Evolutionary conservation across 306 rosid species (phyloP).

Genomic region (Cajanus cajan): DNA sequence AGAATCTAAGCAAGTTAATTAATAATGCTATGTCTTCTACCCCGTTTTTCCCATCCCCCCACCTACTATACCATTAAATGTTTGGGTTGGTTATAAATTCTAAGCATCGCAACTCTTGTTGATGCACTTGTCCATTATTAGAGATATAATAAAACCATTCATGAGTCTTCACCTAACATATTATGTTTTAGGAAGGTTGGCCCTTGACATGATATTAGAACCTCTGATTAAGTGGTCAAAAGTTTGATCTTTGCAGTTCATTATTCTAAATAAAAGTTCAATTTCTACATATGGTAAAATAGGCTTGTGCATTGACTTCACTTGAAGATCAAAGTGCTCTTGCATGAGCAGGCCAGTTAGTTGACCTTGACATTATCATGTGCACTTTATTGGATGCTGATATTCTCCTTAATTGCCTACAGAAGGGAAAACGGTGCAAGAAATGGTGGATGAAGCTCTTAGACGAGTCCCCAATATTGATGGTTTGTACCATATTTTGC

Average conservation of each 20-base stretch:
- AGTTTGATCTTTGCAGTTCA: not conserved
- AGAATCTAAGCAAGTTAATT: not conserved
- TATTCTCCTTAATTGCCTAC: conserved; percentile 30
- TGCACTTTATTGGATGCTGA: conserved; percentile 30
- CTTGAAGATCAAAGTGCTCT: not conserved
- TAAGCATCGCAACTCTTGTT: conserved; percentile 4
- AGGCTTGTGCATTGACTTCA: not conserved
- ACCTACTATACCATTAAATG: not conserved
- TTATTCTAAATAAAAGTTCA: conserved; percentile 7
- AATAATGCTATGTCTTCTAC: not conserved
- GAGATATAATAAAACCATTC: not conserved
- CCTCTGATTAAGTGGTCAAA: not conserved
- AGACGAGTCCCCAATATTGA: conserved; percentile 68
- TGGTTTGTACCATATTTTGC: conserved; percentile 49
- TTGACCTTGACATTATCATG: not conserved
- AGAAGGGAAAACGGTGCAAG: conserved; percentile 95
- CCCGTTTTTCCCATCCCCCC: not conserved
- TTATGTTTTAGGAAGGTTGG: not conserved
- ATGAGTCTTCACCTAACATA: not conserved
- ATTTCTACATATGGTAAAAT: conserved; percentile 2
- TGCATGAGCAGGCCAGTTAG: not conserved
- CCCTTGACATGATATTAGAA: not conserved
- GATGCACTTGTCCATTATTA: not conserved
- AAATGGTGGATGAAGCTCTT: conserved; percentile 95
- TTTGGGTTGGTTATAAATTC: not conserved